Evolutionary conservation across 257 asterid species (phyloP).

Genomic region (Apocynum venetum): DNA sequence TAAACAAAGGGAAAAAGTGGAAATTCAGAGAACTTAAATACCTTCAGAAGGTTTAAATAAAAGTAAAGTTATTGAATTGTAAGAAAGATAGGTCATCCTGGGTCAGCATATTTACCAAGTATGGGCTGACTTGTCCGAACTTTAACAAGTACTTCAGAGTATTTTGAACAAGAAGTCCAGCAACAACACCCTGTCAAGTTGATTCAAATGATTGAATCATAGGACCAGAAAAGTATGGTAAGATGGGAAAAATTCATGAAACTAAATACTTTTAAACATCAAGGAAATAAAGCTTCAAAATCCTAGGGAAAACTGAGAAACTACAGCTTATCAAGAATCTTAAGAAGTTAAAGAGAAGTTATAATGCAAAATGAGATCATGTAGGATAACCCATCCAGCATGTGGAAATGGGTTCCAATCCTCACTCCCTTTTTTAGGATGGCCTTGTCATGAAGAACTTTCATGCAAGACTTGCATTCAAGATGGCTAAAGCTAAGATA

Average conservation of each 20-base stretch:
- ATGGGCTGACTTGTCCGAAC: conserved; percentile 87
- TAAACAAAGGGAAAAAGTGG: neutral
- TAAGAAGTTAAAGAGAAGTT: neutral
- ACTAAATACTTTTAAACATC: neutral
- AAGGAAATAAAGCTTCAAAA: neutral
- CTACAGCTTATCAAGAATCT: neutral
- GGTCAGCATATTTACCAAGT: conserved; percentile 53
- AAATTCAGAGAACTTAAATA: neutral
- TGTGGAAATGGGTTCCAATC: neutral
- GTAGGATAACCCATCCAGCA: neutral
- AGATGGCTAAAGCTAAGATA: neutral
- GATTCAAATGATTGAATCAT: conserved; percentile 17
- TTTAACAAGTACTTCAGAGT: conserved; percentile 85
- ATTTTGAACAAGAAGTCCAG: conserved; percentile 95
- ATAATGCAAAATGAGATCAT: neutral
- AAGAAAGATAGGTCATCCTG: conserved; percentile 2
- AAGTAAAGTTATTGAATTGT: neutral
- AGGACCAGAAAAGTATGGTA: neutral
- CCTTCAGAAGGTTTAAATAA: neutral
- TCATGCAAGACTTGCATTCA: neutral
- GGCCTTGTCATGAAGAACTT: neutral
- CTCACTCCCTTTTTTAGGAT: neutral
- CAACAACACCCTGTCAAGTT: conserved; percentile 82
- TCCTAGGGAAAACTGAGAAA: neutral
- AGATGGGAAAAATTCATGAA: neutral